A percentile compares a stretch with the other conserved stretches of the same genome.
These are phyloP conservation scores for Saccharata proteae DNA, from an alignment of 2,329 filamentous ascomycete genomes.

Conservation along the genomic window DNA sequence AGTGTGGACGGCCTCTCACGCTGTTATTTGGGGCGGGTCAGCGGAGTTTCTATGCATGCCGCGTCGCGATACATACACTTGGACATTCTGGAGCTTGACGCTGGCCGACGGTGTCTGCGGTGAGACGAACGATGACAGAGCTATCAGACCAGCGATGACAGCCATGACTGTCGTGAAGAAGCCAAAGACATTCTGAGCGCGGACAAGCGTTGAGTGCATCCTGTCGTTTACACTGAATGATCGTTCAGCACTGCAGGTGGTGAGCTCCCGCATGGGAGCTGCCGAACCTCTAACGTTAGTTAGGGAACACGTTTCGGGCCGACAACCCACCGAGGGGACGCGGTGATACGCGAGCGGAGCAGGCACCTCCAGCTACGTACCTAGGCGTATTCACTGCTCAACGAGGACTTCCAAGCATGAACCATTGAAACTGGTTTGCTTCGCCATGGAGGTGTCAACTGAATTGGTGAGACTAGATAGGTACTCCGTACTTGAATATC, in stretches of 20 bases:
- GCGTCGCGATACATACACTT: constrained; percentile 51
- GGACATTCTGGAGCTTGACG: constrained; percentile 61
- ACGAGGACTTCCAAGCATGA: constrained; percentile 17
- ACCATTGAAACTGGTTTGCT: too few species aligned
- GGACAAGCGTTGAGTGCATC: constrained; percentile 83
- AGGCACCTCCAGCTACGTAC: too few species aligned
- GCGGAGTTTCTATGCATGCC: background rate
- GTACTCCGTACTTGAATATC: too few species aligned
- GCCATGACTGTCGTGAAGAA: constrained; percentile 96
- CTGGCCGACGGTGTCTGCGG: constrained; percentile 55
- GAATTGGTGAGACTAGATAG: too few species aligned
- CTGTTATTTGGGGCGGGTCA: constrained; percentile 37
- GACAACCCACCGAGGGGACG: background rate
- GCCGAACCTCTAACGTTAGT: background rate
- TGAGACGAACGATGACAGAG: constrained; percentile 61
- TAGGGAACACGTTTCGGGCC: constrained; percentile 8
- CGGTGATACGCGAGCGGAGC: constrained; percentile 15
- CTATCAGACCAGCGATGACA: constrained; percentile 65
- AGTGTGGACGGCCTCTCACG: constrained; percentile 84
- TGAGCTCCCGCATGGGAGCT: constrained; percentile 3
- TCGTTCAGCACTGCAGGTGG: background rate
- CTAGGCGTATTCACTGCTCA: constrained; percentile 21
- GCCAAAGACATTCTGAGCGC: constrained; percentile 85
- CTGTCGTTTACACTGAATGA: constrained; percentile 12
- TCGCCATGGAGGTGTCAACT: too few species aligned